A percentile compares a stretch with the other conserved stretches of the same genome.
phyloP scores from a whole-genome alignment of 768 basidiomycete species.

The Podaxis sp. region DNA sequence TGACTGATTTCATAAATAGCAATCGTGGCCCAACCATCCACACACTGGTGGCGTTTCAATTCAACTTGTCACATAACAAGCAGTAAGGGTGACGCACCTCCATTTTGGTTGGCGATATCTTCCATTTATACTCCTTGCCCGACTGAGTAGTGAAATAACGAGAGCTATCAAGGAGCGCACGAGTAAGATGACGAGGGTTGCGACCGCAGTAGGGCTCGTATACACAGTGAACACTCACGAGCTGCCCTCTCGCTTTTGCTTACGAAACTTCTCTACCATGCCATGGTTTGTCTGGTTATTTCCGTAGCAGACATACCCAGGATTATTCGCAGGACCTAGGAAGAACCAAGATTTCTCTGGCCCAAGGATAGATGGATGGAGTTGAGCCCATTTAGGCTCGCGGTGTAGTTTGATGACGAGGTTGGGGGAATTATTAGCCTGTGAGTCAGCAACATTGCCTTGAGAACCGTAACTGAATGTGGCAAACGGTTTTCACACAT shows the following conservation, averaged over 20 bases:
- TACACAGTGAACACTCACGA: slow-evolving; percentile 43
- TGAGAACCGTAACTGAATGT: neutral
- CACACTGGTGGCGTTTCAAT: slow-evolving; percentile 42
- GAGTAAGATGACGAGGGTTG: slow-evolving; percentile 7
- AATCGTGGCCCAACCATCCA: slow-evolving; percentile 58
- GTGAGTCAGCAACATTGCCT: neutral
- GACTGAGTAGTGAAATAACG: slow-evolving; percentile 73
- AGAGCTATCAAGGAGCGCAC: slow-evolving; percentile 42
- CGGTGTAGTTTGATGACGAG: slow-evolving; percentile 46
- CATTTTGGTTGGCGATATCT: slow-evolving; percentile 55
- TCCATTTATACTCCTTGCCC: slow-evolving; percentile 78
- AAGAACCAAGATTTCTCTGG: slow-evolving; percentile 77
- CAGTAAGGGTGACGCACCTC: slow-evolving; percentile 48
- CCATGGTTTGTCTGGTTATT: slow-evolving; percentile 51
- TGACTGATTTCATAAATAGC: slow-evolving; percentile 69
- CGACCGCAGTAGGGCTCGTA: neutral
- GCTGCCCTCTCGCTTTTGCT: slow-evolving; percentile 59
- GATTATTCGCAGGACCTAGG: slow-evolving; percentile 61
- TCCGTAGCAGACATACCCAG: slow-evolving; percentile 70
- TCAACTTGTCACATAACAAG: neutral
- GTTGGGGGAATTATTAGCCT: slow-evolving; percentile 13
- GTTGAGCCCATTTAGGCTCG: slow-evolving; percentile 68
- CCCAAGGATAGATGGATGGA: slow-evolving; percentile 74
- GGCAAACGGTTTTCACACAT: neutral
- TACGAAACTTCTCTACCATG: slow-evolving; percentile 60